phyloP scores from a whole-genome alignment of 1,284 basidiomycete species.

The Ustilago nuda region DNA sequence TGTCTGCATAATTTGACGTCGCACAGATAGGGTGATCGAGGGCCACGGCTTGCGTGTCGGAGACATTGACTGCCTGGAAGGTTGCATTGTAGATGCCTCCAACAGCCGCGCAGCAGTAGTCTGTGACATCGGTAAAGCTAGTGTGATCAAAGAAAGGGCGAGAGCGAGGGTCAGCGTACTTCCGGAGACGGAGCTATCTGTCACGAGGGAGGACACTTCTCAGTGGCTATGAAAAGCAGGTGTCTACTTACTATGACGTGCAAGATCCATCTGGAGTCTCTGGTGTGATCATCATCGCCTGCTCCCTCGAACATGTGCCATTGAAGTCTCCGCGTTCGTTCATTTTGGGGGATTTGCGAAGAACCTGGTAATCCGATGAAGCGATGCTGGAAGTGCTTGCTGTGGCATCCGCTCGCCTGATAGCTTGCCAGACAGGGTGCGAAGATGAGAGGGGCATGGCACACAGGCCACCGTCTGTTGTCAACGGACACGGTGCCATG shows the following conservation, averaged over 20 bases:
- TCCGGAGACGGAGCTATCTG: neutral
- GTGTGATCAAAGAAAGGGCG: neutral
- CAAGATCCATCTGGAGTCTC: slow-evolving; percentile 50
- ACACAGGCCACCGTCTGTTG: slow-evolving; percentile 11
- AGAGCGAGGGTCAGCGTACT: neutral
- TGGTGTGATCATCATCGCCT: slow-evolving; percentile 46
- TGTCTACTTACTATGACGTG: slow-evolving; percentile 34
- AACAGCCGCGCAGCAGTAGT: slow-evolving; percentile 58
- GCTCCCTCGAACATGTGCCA: slow-evolving; percentile 39
- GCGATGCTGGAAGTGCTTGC: slow-evolving; percentile 13
- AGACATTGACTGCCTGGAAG: slow-evolving; percentile 31
- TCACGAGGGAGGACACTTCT: neutral
- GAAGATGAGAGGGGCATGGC: slow-evolving; percentile 15
- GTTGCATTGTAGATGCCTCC: slow-evolving; percentile 50
- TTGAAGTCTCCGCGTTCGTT: slow-evolving; percentile 51
- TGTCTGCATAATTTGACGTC: slow-evolving; percentile 54
- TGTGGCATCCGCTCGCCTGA: slow-evolving; percentile 12
- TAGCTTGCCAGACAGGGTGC: slow-evolving; percentile 13
- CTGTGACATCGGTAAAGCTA: slow-evolving; percentile 56
- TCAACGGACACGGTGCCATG: slow-evolving; percentile 26
- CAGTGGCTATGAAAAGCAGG: neutral
- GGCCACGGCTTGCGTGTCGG: slow-evolving; percentile 31
- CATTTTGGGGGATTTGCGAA: slow-evolving; percentile 45
- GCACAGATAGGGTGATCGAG: slow-evolving; percentile 49
- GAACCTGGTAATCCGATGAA: slow-evolving; percentile 18